Conservation (phyloP, 2,329 filamentous ascomycete species). For the Botrytis porri region DNA sequence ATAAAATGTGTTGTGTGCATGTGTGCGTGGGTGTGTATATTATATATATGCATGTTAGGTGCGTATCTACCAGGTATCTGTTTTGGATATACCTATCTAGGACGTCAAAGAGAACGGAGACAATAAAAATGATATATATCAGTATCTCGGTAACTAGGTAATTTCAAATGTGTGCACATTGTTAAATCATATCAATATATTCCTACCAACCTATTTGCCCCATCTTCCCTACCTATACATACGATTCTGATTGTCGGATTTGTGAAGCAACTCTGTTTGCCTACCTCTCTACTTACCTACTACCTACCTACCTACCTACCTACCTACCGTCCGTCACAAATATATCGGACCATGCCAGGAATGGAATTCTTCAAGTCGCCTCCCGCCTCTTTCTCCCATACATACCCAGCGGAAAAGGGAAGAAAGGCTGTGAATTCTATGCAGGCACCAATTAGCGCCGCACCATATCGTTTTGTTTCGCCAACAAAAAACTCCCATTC, state of each 20-base stretch:
- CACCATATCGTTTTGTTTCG: background rate
- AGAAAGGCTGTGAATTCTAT: slow-evolving; percentile 1
- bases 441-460: slow-evolving; percentile 11
- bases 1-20: background rate
- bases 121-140: background rate
- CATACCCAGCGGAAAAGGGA: background rate
- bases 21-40: background rate
- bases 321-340: background rate
- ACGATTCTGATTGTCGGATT: background rate
- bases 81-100: background rate
- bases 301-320: background rate
- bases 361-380: background rate
- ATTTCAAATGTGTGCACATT: background rate
- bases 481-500: slow-evolving; percentile 4
- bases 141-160: background rate
- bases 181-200: background rate
- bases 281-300: background rate
- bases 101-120: background rate
- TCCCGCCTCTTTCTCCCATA: background rate
- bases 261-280: background rate
- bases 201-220: background rate
- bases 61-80: background rate
- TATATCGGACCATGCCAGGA: background rate
- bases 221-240: background rate
- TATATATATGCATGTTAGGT: background rate